Evolutionary conservation across 2,329 filamentous ascomycete genomes (phyloP).

Genomic region (Fusarium longipes): DNA sequence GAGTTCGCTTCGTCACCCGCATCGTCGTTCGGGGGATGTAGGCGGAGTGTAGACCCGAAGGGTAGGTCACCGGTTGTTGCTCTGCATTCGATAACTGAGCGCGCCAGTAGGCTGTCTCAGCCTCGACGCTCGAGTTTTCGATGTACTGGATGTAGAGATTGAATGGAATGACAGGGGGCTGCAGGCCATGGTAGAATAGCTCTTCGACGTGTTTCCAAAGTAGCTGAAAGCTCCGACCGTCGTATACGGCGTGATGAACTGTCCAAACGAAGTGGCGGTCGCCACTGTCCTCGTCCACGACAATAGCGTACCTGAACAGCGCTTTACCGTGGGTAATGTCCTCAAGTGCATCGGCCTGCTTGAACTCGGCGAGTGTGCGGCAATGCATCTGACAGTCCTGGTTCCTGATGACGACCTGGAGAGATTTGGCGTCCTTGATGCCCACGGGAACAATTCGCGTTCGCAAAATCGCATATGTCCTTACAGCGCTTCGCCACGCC

Average conservation of each 20-base stretch:
- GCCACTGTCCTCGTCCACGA: conserved; percentile 10
- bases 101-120: conserved; percentile 11
- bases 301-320: conserved; percentile 11
- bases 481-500: conserved; percentile 13
- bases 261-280: conserved; percentile 12
- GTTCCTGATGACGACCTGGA: conserved; percentile 11
- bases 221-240: conserved; percentile 11
- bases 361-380: conserved; percentile 9
- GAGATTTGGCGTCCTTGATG: conserved; percentile 13
- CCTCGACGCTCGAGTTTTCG: conserved; percentile 15
- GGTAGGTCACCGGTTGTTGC: conserved; percentile 8
- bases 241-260: conserved; percentile 13
- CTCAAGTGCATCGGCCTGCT: conserved; percentile 11
- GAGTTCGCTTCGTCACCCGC: conserved; percentile 13
- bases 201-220: conserved; percentile 11
- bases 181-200: conserved; percentile 10
- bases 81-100: conserved; percentile 7
- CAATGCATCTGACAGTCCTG: conserved; percentile 7
- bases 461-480: conserved; percentile 11
- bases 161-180: conserved; percentile 13
- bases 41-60: conserved; percentile 9
- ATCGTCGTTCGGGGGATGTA: conserved; percentile 11
- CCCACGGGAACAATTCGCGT: conserved; percentile 11
- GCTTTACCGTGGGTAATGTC: conserved; percentile 9
- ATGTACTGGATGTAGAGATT: conserved; percentile 10